A percentile compares a stretch with the other conserved stretches of the same genome.
Conservation (phyloP, 352 stramenopile species). For the Pythium utonaiense region DNA sequence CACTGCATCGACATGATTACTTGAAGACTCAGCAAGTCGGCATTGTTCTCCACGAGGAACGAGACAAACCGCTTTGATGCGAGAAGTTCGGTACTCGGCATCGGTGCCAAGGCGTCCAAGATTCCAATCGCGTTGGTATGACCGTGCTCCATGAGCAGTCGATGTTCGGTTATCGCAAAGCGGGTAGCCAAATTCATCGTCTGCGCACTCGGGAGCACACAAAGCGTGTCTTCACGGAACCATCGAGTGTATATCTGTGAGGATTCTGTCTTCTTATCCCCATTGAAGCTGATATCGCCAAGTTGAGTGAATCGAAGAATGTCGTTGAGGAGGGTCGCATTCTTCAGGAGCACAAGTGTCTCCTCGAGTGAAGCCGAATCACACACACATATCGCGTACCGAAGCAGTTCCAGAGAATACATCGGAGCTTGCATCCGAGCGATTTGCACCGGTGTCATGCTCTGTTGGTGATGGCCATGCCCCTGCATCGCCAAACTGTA, state of each 20-base stretch:
- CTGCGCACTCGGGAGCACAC: slow-evolving; percentile 40
- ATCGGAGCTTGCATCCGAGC: slow-evolving; percentile 47
- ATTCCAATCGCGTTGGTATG: slow-evolving; percentile 18
- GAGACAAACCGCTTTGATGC: slow-evolving; percentile 65
- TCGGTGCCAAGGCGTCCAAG: slow-evolving; percentile 3
- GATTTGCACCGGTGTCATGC: slow-evolving; percentile 24
- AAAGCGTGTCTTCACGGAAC: slow-evolving; percentile 53
- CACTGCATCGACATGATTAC: slow-evolving; percentile 57
- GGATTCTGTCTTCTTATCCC: background rate
- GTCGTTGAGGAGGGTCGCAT: slow-evolving; percentile 47
- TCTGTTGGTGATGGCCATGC: slow-evolving; percentile 10
- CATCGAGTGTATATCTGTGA: slow-evolving; percentile 48
- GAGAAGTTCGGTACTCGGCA: slow-evolving; percentile 33
- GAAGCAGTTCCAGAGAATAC: slow-evolving; percentile 56
- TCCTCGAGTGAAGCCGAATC: slow-evolving; percentile 53
- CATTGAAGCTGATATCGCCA: slow-evolving; percentile 8
- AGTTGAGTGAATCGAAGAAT: slow-evolving; percentile 47
- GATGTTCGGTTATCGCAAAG: slow-evolving; percentile 60
- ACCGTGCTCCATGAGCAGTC: slow-evolving; percentile 26
- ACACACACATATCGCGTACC: slow-evolving; percentile 62
- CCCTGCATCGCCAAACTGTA: slow-evolving; percentile 29
- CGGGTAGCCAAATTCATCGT: slow-evolving; percentile 55
- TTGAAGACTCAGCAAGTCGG: slow-evolving; percentile 62
- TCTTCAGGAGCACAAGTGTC: slow-evolving; percentile 55
- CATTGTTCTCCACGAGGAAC: slow-evolving; percentile 62